Base-by-base conservation (phyloP, 805 yeast species). In the Isabelozyma rhagii region DNA sequence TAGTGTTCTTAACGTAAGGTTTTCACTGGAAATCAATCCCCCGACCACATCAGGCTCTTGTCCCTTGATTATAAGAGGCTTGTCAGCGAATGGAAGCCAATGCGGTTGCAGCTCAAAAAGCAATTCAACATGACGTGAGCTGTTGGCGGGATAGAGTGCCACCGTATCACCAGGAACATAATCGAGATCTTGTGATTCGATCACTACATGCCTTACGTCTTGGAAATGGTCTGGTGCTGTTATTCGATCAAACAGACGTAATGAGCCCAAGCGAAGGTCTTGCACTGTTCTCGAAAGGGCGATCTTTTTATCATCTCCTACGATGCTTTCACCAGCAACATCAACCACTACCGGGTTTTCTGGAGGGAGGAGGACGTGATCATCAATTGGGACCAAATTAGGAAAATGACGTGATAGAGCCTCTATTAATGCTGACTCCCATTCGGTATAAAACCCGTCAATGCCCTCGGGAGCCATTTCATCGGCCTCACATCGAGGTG, bases 401-500 rank as follows among this genome's bases (percentile, higher is more conserved):
- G 71, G 68, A 44, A 68, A 63, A 29, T 50, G 45, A 8, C 47
- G 43, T 15, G 48, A 52, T 21, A 74, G 54, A 8, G 60, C 55
- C 1, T 54, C 63, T 0, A 85, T 41, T 10, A 87, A 62, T 10
- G 69, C 62, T 7, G 67, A 63, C 54, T 85, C 86, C 91, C 94
- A 93, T 55, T 85, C 91, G 18, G 81, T 75, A 65, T 83, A 92
- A 55, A 77, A 87, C 0, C 85, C 84, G 56, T 93, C 97, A 8
- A 85, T 80, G 0, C 94, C 93, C 47, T 86, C 89, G 1, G 88
- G 71, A 8, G 88, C 79, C 67, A 80, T 83, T 55, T 94, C 98
- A 67, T 94, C 97, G 18, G 94, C 89, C 58, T 94, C 99, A 34
- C 91, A 88, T 47, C 97, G 71, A 5, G 80, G 77, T 45, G 85